Evolutionary conservation across 116 monocot genomes (phyloP).

Genomic region (Zostera marina): DNA sequence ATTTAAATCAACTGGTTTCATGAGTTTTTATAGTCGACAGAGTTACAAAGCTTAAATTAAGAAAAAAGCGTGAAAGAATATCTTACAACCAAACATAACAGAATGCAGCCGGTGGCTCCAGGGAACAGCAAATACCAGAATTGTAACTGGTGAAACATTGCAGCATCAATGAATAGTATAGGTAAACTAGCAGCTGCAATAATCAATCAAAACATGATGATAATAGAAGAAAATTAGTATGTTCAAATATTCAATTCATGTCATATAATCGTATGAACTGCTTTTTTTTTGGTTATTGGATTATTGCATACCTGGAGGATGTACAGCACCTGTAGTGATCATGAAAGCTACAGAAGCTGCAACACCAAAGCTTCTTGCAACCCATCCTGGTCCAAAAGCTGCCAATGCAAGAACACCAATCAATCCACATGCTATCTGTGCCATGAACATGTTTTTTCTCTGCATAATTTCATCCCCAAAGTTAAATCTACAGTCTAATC

Average conservation of each 20-base stretch:
- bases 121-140: conserved; percentile 82
- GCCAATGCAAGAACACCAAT: conserved; percentile 60
- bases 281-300: too few relatives aligned
- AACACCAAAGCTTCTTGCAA: conserved; percentile 57
- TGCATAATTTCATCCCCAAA: conserved; percentile 18
- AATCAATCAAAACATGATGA: not conserved
- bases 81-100: conserved; percentile 77
- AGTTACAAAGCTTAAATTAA: too few relatives aligned
- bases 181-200: conserved; percentile 82
- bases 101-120: conserved; percentile 62
- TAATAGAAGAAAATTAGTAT: not conserved
- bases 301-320: conserved; percentile 66
- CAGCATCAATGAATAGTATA: conserved; percentile 72
- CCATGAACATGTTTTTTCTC: conserved; percentile 82
- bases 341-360: conserved; percentile 77
- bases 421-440: conserved; percentile 78
- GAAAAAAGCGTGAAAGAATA: not conserved
- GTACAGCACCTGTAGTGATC: conserved; percentile 44
- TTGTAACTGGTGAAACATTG: conserved; percentile 61
- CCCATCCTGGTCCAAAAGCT: conserved; percentile 77
- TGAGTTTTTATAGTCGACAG: too few relatives aligned
- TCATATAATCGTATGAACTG: not conserved
- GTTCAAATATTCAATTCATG: too few relatives aligned
- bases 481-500: not conserved
- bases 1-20: not conserved